Evolutionary conservation across 2,329 filamentous ascomycete species (phyloP).

Genomic region (Claviceps africana): DNA sequence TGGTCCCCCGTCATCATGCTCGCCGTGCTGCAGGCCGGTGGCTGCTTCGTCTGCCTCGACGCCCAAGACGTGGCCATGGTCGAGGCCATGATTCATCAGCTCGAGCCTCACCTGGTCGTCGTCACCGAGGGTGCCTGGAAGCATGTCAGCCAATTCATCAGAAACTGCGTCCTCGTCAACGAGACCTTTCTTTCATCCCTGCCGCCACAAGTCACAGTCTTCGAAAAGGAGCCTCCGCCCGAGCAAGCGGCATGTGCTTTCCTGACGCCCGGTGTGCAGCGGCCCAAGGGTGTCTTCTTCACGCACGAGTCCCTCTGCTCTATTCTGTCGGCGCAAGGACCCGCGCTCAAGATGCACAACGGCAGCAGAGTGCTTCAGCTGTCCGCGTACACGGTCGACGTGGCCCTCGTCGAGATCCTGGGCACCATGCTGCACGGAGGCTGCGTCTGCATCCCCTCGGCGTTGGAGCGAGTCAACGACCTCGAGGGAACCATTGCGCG

Average conservation of each 20-base stretch:
- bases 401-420: constrained; percentile 36
- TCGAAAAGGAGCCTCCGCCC: constrained; percentile 20
- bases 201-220: constrained; percentile 15
- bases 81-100: constrained; percentile 27
- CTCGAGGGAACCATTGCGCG: constrained; percentile 34
- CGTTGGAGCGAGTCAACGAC: constrained; percentile 33
- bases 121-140: constrained; percentile 28
- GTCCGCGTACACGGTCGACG: constrained; percentile 39
- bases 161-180: constrained; percentile 28
- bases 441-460: constrained; percentile 43
- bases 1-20: constrained; percentile 57
- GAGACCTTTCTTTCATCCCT: constrained; percentile 25
- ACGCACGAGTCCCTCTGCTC: constrained; percentile 46
- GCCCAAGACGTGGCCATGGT: constrained; percentile 27
- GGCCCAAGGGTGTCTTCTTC: constrained; percentile 46
- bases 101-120: constrained; percentile 30
- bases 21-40: constrained; percentile 48
- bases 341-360: constrained; percentile 32
- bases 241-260: constrained; percentile 45
- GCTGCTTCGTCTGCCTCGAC: constrained; percentile 36
- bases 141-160: constrained; percentile 25
- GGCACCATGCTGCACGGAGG: constrained; percentile 40
- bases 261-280: constrained; percentile 37
- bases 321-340: constrained; percentile 35
- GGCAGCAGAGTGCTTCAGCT: constrained; percentile 43